Percentiles rank a stretch among this genome's conserved stretches.
Evolutionary conservation across 129 eudicot species (phyloP).

Genomic region (Lactuca sativa): DNA sequence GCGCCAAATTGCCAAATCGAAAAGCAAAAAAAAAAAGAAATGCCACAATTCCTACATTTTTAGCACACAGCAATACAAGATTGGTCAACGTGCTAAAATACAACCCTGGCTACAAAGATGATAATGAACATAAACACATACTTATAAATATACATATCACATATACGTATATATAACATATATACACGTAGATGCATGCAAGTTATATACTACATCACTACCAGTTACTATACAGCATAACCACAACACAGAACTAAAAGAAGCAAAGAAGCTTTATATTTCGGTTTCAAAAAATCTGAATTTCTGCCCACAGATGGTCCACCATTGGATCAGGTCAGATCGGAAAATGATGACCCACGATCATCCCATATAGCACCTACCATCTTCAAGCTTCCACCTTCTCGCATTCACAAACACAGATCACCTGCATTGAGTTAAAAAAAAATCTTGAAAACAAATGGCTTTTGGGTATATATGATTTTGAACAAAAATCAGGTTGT

Average conservation of each 20-base stretch:
- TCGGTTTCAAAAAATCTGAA: conserved; percentile 5
- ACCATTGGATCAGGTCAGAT: conserved; percentile 26
- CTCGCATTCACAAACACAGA: conserved; percentile 12
- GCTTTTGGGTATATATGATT: conserved; percentile 1
- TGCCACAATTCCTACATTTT: conserved; percentile 24
- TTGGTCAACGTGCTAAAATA: conserved; percentile 8
- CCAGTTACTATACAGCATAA: conserved; percentile 48
- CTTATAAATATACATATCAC: conserved; percentile 28
- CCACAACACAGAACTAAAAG: conserved; percentile 25
- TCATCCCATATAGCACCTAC: conserved; percentile 9
- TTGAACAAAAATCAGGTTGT: neutral
- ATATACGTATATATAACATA: neutral
- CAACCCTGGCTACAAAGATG: conserved; percentile 5
- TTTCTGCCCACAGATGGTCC: conserved; percentile 14
- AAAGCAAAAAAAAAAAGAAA: conserved; percentile 5
- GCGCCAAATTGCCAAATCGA: neutral
- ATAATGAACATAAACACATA: conserved; percentile 17
- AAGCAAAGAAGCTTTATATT: conserved; percentile 27
- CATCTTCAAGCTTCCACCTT: conserved; percentile 29
- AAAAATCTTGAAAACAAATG: conserved; percentile 22
- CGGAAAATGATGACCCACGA: conserved; percentile 7
- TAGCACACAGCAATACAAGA: conserved; percentile 15
- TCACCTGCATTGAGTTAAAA: conserved; percentile 15
- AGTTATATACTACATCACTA: conserved; percentile 8
- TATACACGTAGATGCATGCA: conserved; percentile 10